Conservation (phyloP, 768 basidiomycete species). For the Boletus sensibilis region DNA sequence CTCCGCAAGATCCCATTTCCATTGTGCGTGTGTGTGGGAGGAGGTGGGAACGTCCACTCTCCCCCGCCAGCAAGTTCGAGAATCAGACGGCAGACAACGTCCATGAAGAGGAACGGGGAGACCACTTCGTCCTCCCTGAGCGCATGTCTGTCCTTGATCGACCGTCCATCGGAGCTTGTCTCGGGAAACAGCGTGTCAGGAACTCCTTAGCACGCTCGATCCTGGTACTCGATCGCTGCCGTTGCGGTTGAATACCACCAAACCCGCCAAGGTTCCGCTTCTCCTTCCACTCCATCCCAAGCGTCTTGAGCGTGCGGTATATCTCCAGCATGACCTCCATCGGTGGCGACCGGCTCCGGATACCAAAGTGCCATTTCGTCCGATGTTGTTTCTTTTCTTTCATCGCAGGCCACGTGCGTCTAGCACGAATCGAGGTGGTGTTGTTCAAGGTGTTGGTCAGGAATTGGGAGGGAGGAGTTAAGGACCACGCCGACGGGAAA, state of each 20-base stretch:
- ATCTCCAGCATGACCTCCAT: slow-evolving; percentile 99
- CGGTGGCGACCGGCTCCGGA: slow-evolving; percentile 87
- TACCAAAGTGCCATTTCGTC: slow-evolving; percentile 97
- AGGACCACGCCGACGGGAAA: no score
- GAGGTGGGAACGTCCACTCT: slow-evolving; percentile 24
- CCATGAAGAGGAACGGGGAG: slow-evolving; percentile 94
- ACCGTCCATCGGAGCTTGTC: slow-evolving; percentile 56
- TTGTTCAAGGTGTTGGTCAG: slow-evolving; percentile 58
- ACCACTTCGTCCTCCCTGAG: slow-evolving; percentile 63
- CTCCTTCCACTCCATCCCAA: slow-evolving; percentile 98
- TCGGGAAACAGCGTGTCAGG: slow-evolving; percentile 38
- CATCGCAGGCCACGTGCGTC: slow-evolving; percentile 38
- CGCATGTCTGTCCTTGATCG: slow-evolving; percentile 47
- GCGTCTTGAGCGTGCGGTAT: slow-evolving; percentile 82
- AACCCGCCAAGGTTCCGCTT: slow-evolving; percentile 77
- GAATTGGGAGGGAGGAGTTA: slow-evolving; percentile 82
- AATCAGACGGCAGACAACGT: slow-evolving; percentile 90
- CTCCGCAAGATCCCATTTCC: no score
- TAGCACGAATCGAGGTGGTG: slow-evolving; percentile 65
- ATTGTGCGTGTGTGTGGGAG: neutral
- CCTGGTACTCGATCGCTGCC: slow-evolving; percentile 35
- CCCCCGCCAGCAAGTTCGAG: slow-evolving; percentile 84
- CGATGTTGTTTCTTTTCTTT: slow-evolving; percentile 72
- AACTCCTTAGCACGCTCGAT: slow-evolving; percentile 64
- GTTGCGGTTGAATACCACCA: slow-evolving; percentile 46